Percentiles rank a stretch among this genome's conserved stretches.
These are phyloP conservation scores for Beauveria sp. DNA, from an alignment of 2,329 filamentous ascomycete genomes.

Conservation along the genomic window DNA sequence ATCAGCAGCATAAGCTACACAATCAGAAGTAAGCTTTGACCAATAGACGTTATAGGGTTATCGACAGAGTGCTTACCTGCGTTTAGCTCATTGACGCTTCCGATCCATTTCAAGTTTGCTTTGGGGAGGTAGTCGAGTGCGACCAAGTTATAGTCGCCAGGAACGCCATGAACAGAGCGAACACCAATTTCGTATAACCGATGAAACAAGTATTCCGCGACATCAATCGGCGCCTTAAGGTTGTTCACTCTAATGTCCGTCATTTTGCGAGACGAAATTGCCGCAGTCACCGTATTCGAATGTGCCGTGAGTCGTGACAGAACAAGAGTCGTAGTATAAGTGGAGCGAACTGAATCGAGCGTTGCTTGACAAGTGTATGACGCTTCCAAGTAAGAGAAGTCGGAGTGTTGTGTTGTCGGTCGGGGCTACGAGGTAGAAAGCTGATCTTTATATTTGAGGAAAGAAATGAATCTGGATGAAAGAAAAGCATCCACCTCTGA, in stretches of 20 bases:
- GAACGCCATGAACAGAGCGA: conserved; percentile 59
- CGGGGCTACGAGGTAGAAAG: neutral
- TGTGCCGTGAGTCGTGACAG: neutral
- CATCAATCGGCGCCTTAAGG: conserved; percentile 45
- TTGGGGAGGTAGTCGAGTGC: conserved; percentile 59
- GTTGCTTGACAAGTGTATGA: conserved; percentile 11
- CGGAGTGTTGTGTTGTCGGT: neutral
- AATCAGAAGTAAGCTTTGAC: conserved; percentile 12
- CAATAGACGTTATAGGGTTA: neutral
- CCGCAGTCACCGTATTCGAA: neutral
- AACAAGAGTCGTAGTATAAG: neutral
- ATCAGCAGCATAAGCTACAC: conserved; percentile 65
- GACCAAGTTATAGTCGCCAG: conserved; percentile 66
- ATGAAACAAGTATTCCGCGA: conserved; percentile 61
- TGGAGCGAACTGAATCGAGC: conserved; percentile 7
- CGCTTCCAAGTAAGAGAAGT: neutral
- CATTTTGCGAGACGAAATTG: conserved; percentile 18
- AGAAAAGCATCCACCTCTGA: neutral
- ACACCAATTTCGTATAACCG: conserved; percentile 58
- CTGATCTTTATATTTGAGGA: neutral
- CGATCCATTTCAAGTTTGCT: conserved; percentile 55
- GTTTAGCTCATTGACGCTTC: conserved; percentile 67
- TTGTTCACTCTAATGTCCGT: conserved; percentile 33
- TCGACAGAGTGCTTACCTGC: conserved; percentile 39
- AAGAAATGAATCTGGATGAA: neutral